Percentiles rank a stretch among this genome's conserved stretches.
Conservation (phyloP, 1,284 basidiomycete species). For the Leccinum angustisporum region DNA sequence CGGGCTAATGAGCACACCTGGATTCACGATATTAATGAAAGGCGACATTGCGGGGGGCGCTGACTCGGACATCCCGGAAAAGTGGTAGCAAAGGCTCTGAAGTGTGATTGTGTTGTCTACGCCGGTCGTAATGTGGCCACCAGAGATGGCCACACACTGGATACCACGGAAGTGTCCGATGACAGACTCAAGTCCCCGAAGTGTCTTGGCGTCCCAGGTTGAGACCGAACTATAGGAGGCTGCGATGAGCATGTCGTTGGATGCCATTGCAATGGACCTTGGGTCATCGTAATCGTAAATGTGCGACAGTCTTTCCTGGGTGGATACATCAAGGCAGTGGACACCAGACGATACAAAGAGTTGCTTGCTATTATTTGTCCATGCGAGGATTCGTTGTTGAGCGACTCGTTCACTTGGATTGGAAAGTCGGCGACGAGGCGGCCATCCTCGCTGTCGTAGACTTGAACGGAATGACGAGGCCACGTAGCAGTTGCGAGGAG, state of each 20-base stretch:
- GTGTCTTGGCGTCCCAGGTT: not conserved
- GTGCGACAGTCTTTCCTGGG: not conserved
- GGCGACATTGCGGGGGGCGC: no score
- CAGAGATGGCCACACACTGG: not conserved
- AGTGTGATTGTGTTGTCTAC: not conserved
- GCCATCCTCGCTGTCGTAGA: not conserved
- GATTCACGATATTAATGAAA: accelerated
- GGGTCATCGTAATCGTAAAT: not conserved
- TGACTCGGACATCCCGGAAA: no score
- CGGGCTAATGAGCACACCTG: no score
- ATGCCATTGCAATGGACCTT: not conserved
- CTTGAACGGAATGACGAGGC: not conserved
- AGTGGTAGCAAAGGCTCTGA: not conserved
- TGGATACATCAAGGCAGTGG: not conserved
- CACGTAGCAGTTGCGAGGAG: not conserved
- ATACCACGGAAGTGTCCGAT: no score
- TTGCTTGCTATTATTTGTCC: not conserved
- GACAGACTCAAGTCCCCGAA: not conserved
- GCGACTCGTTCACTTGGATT: not conserved
- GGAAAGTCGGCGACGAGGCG: not conserved
- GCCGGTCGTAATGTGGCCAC: not conserved
- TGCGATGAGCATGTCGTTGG: not conserved
- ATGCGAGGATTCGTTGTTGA: not conserved
- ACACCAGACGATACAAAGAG: not conserved
- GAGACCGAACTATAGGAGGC: not conserved